phyloP scores from a whole-genome alignment of 2,329 filamentous ascomycete species.

The Scortechinia acanthostroma region DNA sequence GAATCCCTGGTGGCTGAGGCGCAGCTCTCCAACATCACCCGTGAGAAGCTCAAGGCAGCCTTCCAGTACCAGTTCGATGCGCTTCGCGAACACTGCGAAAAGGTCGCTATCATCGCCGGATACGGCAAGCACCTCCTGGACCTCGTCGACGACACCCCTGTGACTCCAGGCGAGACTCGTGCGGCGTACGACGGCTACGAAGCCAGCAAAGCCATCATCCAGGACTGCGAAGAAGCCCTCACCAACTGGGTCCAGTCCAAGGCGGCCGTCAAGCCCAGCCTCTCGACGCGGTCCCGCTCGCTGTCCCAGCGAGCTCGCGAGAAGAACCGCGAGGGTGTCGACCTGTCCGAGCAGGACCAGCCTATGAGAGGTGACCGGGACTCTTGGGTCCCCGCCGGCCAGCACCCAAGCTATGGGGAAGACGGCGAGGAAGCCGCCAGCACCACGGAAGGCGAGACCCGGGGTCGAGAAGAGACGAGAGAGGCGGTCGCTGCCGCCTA shows the following conservation, averaged over 20 bases:
- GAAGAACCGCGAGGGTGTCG: slow-evolving; percentile 68
- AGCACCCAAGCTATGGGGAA: slow-evolving; percentile 48
- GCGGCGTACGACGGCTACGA: slow-evolving; percentile 96
- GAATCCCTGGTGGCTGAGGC: slow-evolving; percentile 98
- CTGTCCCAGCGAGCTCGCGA: slow-evolving; percentile 78
- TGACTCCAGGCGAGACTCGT: slow-evolving; percentile 93
- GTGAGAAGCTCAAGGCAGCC: slow-evolving; percentile 97
- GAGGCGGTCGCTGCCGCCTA: neutral
- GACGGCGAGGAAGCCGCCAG: slow-evolving; percentile 54
- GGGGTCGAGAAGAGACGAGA: slow-evolving; percentile 43
- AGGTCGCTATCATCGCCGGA: slow-evolving; percentile 93
- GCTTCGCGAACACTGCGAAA: slow-evolving; percentile 93
- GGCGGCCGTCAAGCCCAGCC: slow-evolving; percentile 77
- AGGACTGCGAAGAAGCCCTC: slow-evolving; percentile 94
- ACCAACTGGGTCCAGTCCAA: slow-evolving; percentile 95
- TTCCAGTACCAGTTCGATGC: slow-evolving; percentile 98
- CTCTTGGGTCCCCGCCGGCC: slow-evolving; percentile 74
- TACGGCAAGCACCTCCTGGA: slow-evolving; percentile 98
- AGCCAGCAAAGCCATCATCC: slow-evolving; percentile 96
- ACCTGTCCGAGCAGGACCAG: slow-evolving; percentile 76
- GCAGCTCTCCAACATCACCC: slow-evolving; percentile 97
- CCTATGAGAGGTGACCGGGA: slow-evolving; percentile 67
- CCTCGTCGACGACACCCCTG: slow-evolving; percentile 89
- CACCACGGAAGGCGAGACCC: slow-evolving; percentile 45
- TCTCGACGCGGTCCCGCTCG: slow-evolving; percentile 80